phyloP scores from a whole-genome alignment of 805 yeast species.

The Yamadazyma akitaensis region DNA sequence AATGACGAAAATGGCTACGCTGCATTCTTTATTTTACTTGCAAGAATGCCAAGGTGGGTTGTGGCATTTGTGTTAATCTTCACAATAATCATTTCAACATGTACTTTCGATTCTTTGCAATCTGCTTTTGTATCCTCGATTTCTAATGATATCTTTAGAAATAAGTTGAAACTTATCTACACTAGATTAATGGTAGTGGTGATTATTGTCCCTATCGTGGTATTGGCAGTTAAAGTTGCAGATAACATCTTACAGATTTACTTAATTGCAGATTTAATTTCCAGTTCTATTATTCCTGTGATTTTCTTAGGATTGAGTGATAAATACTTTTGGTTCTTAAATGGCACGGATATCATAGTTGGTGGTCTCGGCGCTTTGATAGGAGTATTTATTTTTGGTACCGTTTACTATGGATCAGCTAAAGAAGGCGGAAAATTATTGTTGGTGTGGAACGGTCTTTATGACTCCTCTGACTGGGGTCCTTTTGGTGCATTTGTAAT shows the following conservation, averaged over 20 bases:
- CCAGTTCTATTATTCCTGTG: conserved; percentile 83
- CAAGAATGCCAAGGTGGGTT: conserved; percentile 80
- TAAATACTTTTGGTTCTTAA: conserved; percentile 57
- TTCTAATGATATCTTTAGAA: conserved; percentile 86
- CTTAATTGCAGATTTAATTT: conserved; percentile 85
- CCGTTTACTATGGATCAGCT: conserved; percentile 71
- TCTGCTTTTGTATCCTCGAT: conserved; percentile 85
- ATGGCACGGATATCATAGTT: conserved; percentile 75
- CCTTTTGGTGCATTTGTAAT: conserved; percentile 92
- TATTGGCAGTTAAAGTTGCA: conserved; percentile 79
- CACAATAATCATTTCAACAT: conserved; percentile 70
- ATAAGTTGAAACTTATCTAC: conserved; percentile 63
- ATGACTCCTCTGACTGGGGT: conserved; percentile 80
- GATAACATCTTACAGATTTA: conserved; percentile 82
- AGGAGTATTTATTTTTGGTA: conserved; percentile 79
- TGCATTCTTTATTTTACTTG: conserved; percentile 69
- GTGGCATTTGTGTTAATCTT: conserved; percentile 80
- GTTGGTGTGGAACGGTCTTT: conserved; percentile 76
- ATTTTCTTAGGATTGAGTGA: conserved; percentile 74
- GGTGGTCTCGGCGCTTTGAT: conserved; percentile 84
- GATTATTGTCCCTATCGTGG: conserved; percentile 82
- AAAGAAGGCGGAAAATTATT: conserved; percentile 73
- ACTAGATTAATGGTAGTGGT: conserved; percentile 68
- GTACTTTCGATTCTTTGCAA: conserved; percentile 86
- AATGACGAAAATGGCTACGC: conserved; percentile 56